These are phyloP conservation scores for Citrus inodora DNA, from an alignment of 345 rosid species.

Conservation along the genomic window DNA sequence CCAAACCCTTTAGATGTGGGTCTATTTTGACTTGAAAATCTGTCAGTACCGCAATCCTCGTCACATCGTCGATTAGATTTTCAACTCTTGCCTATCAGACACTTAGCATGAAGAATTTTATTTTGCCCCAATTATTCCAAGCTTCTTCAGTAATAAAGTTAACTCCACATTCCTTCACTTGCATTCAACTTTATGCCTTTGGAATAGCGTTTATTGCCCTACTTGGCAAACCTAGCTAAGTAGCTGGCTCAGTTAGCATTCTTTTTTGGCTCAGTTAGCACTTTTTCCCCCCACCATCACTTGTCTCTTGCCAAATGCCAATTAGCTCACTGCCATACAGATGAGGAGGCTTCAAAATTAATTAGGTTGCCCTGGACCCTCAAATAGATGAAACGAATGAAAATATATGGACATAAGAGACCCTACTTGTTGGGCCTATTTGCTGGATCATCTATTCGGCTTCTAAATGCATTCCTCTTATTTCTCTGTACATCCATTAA, in stretches of 20 bases:
- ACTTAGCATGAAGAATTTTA: background rate
- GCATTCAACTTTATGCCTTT: slow-evolving; percentile 14
- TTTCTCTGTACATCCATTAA: too few species aligned
- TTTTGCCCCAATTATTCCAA: slow-evolving; percentile 20
- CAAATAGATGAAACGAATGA: too few species aligned
- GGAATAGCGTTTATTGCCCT: background rate
- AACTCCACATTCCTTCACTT: background rate
- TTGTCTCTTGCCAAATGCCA: too few species aligned
- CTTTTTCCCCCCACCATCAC: too few species aligned
- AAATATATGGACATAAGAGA: too few species aligned
- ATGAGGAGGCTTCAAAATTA: background rate
- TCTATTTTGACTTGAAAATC: slow-evolving; percentile 12
- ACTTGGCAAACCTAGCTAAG: background rate
- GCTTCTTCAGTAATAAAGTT: slow-evolving; percentile 33
- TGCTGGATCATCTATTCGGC: background rate
- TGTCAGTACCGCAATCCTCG: background rate
- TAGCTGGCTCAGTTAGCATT: too few species aligned
- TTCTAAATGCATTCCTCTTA: background rate
- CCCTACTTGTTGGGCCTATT: background rate
- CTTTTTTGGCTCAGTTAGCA: too few species aligned
- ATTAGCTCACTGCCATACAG: background rate
- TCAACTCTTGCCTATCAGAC: background rate
- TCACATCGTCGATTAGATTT: background rate
- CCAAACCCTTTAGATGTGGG: background rate
- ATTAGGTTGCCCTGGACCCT: background rate